These are phyloP conservation scores for Tieghemostelium lacteum DNA, from an alignment of 78 protist species.

Conservation along the genomic window DNA sequence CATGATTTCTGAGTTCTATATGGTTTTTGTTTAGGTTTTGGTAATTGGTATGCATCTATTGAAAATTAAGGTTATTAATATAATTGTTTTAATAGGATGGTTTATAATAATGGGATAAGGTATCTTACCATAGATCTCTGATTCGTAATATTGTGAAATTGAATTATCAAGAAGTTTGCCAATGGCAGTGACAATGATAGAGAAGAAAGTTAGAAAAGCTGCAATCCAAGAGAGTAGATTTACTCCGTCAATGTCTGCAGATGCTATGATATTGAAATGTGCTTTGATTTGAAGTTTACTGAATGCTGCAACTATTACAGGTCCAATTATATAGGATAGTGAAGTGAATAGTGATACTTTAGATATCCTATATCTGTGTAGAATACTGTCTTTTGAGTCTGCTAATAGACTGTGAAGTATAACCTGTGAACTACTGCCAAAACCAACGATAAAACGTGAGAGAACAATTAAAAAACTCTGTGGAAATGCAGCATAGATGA, in stretches of 20 bases:
- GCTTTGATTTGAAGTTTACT: background rate
- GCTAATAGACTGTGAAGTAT: slow-evolving; percentile 25
- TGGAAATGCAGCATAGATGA: slow-evolving; percentile 41
- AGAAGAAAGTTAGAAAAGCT: background rate
- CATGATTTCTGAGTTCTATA: slow-evolving; percentile 31
- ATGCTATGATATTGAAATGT: background rate
- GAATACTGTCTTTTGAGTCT: slow-evolving; percentile 19
- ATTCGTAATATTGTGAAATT: background rate
- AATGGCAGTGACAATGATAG: background rate
- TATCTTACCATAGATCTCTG: background rate
- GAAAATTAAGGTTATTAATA: background rate
- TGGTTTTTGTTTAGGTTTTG: background rate
- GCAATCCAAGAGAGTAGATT: slow-evolving; percentile 38
- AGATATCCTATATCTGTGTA: slow-evolving; percentile 19
- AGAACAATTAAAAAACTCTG: background rate
- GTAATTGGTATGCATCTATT: background rate
- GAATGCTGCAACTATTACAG: slow-evolving; percentile 30
- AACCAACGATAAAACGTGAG: slow-evolving; percentile 40
- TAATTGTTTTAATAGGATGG: background rate
- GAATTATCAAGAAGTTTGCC: slow-evolving; percentile 61
- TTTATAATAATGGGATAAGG: background rate
- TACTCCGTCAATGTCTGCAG: background rate
- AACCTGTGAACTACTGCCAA: slow-evolving; percentile 40
- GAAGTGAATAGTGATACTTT: slow-evolving; percentile 7
- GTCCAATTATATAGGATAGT: slow-evolving; percentile 22